phyloP scores from a whole-genome alignment of 169 alveolate genomes.

The Eimeria maxima region DNA sequence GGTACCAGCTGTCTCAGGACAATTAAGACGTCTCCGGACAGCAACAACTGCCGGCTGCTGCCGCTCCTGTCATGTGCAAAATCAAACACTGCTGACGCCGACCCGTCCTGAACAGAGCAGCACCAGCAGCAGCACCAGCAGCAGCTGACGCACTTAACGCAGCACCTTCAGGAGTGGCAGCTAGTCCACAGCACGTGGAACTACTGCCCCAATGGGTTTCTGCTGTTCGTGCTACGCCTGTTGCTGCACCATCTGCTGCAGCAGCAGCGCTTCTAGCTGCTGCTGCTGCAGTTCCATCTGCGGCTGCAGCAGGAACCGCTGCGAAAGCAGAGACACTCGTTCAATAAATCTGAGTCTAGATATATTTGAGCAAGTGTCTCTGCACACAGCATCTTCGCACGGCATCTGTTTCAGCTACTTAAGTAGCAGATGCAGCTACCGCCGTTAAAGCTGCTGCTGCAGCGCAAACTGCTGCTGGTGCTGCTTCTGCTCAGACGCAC shows the following conservation, averaged over 20 bases:
- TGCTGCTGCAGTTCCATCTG: neutral
- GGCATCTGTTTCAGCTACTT: neutral
- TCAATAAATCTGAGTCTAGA: no score
- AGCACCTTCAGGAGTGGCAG: neutral
- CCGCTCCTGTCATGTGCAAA: constrained; percentile 65
- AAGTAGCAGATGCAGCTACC: neutral
- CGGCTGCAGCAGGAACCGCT: neutral
- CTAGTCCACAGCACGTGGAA: neutral
- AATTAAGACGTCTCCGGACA: constrained; percentile 68
- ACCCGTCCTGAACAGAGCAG: constrained; percentile 60
- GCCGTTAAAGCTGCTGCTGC: neutral
- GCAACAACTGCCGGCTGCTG: constrained; percentile 46
- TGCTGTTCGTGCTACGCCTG: neutral
- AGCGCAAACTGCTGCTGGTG: neutral
- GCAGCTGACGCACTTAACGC: neutral
- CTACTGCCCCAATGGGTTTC: neutral
- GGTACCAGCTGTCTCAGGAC: constrained; percentile 75
- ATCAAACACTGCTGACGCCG: constrained; percentile 76
- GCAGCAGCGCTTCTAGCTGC: neutral
- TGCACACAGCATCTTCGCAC: no score
- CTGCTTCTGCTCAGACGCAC: neutral
- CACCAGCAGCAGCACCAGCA: neutral
- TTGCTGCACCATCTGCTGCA: neutral
- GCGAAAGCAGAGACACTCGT: neutral
- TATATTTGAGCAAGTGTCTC: no score